Evolutionary conservation across 352 stramenopile genomes (phyloP).

Genomic region (Blastocystis sp.): DNA sequence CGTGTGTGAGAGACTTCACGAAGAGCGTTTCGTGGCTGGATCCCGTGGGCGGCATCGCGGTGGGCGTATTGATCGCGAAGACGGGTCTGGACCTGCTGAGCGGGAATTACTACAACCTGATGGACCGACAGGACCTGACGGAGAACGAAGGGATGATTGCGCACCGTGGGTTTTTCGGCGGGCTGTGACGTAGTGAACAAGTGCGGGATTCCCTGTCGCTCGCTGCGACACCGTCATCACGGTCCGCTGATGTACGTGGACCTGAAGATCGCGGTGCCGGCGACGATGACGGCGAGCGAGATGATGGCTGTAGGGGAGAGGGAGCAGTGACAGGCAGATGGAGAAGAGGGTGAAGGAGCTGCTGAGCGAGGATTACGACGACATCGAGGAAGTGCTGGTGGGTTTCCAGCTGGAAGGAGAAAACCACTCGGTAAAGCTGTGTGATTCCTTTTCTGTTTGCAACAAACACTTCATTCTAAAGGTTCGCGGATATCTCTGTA

Average conservation of each 20-base stretch:
- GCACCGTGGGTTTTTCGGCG: neutral
- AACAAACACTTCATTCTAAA: neutral
- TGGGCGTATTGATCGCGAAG: conserved; percentile 33
- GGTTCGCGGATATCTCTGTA: conserved; percentile 36
- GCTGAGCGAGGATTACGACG: neutral
- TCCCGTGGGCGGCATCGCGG: conserved; percentile 20
- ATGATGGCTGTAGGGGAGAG: neutral
- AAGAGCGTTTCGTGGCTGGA: neutral
- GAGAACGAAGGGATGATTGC: neutral
- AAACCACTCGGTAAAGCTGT: neutral
- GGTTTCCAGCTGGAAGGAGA: conserved; percentile 3
- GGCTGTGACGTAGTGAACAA: neutral
- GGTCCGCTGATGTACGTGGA: conserved; percentile 18
- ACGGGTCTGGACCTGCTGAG: conserved; percentile 7
- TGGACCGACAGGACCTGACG: conserved; percentile 16
- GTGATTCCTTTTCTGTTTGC: neutral
- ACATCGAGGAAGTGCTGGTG: conserved; percentile 30
- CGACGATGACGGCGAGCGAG: neutral
- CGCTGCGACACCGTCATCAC: conserved; percentile 21
- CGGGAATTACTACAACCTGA: conserved; percentile 46
- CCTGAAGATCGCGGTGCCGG: neutral
- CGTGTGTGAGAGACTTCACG: neutral
- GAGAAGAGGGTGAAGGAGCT: neutral
- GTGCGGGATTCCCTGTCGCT: neutral
- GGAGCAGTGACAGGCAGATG: neutral